Evolutionary conservation across 345 rosid genomes (phyloP), one percentile per base, ranked within the genome.

Genomic region (Laguncularia racemosa): DNA sequence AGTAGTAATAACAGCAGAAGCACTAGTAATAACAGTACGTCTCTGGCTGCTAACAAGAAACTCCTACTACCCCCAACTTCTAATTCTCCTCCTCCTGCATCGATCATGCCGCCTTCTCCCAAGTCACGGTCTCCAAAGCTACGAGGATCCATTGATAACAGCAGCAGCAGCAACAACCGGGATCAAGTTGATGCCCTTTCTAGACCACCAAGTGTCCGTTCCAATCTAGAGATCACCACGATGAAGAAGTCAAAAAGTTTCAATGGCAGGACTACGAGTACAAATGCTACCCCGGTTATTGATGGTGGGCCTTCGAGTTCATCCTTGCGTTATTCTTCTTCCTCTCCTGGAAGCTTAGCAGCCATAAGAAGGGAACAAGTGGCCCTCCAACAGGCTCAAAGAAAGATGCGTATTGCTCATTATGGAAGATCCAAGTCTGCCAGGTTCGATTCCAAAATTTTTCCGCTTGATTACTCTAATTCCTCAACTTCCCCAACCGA

Each of bases 371-470:
- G 82, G 70, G 82, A 83, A 56, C 86, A 76, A 50, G 65, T 81
- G 76, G 84, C 89, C 1, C 70, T 78, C 52, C 78, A 81, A 56
- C 72, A 81, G 20, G 84, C 84, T 7, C 82, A 78, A 23, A 77
- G 86, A 26, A 83, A 81, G 71, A 76, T 83, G 86, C 73, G 60
- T 62, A 78, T 76, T 56, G 86, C 89, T 23, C 89, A 81, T 57
- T 83, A 83, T 44, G 86, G 89, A 53, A 74, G 86, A 67, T 78
- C 84, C 28, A 83, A 76, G 44, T 80, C 86, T 10, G 79, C 86
- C 23, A 78, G 74, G 58, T 77, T 75, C 55, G 79, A 79, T 60
- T 20, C 67, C 56, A 60, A 62, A 20, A 46, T 69, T 21, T 63
- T 55, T 50, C 79, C 80, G 11, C 33, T 61, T 23, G 71, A 69